A percentile compares a stretch with the other conserved stretches of the same genome.
phyloP scores from a whole-genome alignment of 768 basidiomycete species.

The Podaxis sp. region DNA sequence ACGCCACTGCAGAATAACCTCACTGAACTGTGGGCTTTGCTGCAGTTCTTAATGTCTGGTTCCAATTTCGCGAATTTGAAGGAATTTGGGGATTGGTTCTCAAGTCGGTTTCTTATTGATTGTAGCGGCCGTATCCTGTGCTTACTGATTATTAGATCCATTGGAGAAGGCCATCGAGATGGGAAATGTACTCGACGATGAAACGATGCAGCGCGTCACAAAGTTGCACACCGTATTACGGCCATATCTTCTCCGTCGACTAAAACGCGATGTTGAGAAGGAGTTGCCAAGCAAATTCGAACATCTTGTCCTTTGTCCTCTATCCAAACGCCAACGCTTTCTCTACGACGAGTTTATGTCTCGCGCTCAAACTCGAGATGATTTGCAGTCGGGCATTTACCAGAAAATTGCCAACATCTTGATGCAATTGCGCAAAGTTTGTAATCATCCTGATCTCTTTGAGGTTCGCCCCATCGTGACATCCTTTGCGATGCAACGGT shows the following conservation, averaged over 20 bases:
- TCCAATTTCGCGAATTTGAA: conserved; percentile 88
- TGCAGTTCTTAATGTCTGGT: conserved; percentile 93
- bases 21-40: conserved; percentile 91
- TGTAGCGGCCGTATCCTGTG: not conserved
- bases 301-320: conserved; percentile 82
- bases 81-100: conserved; percentile 96
- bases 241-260: conserved; percentile 92
- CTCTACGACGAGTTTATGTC: conserved; percentile 97
- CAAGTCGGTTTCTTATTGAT: conserved; percentile 57
- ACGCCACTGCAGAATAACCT: conserved; percentile 97
- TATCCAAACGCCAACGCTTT: conserved; percentile 92
- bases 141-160: conserved; percentile 56
- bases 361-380: conserved; percentile 78
- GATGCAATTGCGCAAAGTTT: conserved; percentile 98
- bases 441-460: conserved; percentile 92
- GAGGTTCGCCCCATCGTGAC: conserved; percentile 84
- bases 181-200: conserved; percentile 73
- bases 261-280: conserved; percentile 97
- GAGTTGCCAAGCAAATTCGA: conserved; percentile 93
- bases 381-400: conserved; percentile 81
- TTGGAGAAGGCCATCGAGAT: conserved; percentile 92
- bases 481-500: conserved; percentile 74
- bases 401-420: conserved; percentile 92
- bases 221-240: conserved; percentile 95
- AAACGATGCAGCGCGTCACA: conserved; percentile 78